Base-by-base conservation (phyloP, 2,329 filamentous ascomycete species). In the Coniella vitis region DNA sequence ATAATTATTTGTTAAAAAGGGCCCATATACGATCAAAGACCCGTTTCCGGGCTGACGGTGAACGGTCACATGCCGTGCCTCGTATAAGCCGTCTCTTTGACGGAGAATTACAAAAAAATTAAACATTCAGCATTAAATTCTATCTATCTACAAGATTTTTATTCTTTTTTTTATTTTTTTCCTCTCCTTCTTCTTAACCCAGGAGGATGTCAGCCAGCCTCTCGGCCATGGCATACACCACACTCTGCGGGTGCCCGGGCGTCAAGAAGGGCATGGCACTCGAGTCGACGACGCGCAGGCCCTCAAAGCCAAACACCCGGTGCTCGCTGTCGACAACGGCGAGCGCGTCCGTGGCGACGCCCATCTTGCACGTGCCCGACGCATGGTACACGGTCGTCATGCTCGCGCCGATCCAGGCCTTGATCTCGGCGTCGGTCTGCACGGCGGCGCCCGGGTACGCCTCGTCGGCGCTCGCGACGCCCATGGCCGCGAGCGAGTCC, bases 161-260 rank as follows among this genome's bases (percentile, higher is more conserved):
- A n/a, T n/a, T 29, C 5, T 10, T 29, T 29, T 29, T 5, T 10
- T 29, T 5, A 10, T 5, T 29, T 10, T 10, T 5, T 5, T 10
- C 10, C 25, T 29, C 5, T 10, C 5, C 25, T 5, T 5, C 25
- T 10, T 29, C 25, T 17, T 38, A 36, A 21, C 58, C 54, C 36
- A 57, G 21, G 17, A 63, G 57, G 55, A 63, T 57, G 3, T 48
- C 38, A 41, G 66, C 60, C 7, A 49, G 57, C 59, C 71, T 76
- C 58, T 78, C 75, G 4, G 63, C 74, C 54, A 75, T 61, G 59
- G 72, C 74, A 57, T 78, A 78, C 3, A 76, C 72, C 0, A 69
- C 69, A 49, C 72, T 72, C 55, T 76, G 72, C 34, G 74, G 68
- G 8, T 73, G 65, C 7, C 55, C 70, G 66, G 59, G 71, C 62